These are phyloP conservation scores for Umbellularia californica DNA, from an alignment of 164 flowering plant species.

Conservation along the genomic window DNA sequence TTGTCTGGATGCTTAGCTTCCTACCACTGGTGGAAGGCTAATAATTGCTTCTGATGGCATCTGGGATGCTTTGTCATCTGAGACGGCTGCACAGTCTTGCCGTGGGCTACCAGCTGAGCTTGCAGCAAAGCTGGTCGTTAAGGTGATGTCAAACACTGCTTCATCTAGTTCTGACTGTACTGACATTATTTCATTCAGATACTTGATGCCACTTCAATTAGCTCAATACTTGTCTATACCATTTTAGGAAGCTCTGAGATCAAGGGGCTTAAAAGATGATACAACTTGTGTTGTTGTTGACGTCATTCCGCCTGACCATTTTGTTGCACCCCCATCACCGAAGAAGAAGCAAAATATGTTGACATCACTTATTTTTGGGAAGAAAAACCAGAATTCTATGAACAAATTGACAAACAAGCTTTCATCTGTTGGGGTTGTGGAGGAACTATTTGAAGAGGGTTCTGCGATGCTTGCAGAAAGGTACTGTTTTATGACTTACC, in stretches of 20 bases:
- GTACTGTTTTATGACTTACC: constrained; percentile 27
- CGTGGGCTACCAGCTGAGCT: constrained; percentile 81
- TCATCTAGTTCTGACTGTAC: not conserved
- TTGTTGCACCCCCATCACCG: constrained; percentile 46
- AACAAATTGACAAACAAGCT: constrained; percentile 58
- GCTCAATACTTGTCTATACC: constrained; percentile 4
- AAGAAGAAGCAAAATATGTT: constrained; percentile 54
- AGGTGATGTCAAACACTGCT: constrained; percentile 34
- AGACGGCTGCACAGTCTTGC: constrained; percentile 70
- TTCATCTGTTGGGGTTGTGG: constrained; percentile 84
- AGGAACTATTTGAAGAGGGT: constrained; percentile 96
- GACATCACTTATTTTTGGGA: constrained; percentile 55
- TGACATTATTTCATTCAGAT: not conserved
- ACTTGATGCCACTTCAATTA: not conserved
- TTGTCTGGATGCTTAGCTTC: constrained; percentile 42
- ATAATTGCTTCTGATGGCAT: constrained; percentile 91
- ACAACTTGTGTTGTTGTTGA: constrained; percentile 91
- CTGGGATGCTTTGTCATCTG: constrained; percentile 85
- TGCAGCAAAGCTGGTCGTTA: constrained; percentile 82
- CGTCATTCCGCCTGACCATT: constrained; percentile 58
- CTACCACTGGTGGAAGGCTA: constrained; percentile 79
- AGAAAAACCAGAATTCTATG: constrained; percentile 34
- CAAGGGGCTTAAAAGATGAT: constrained; percentile 88
- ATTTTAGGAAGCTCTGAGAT: constrained; percentile 68
- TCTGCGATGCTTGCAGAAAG: constrained; percentile 94